Evolutionary conservation across 768 basidiomycete species (phyloP).

Genomic region (Pulveroboletus sp.): DNA sequence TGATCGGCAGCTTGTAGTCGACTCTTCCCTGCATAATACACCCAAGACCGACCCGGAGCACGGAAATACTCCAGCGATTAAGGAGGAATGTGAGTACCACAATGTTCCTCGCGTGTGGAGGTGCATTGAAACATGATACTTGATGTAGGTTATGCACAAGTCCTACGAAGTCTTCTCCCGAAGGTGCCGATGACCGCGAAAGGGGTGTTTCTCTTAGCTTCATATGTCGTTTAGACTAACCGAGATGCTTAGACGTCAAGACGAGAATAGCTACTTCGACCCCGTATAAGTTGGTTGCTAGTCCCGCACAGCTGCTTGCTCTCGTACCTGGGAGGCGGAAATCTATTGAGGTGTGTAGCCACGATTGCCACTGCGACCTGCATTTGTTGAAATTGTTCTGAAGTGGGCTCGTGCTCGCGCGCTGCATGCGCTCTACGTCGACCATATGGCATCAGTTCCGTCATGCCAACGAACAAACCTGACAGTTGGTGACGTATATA

Average conservation of each 20-base stretch:
- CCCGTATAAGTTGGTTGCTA: conserved; percentile 37
- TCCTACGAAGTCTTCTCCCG: conserved; percentile 35
- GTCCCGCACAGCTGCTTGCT: conserved; percentile 30
- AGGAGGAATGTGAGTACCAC: conserved; percentile 19
- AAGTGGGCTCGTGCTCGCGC: conserved; percentile 37
- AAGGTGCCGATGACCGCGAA: conserved; percentile 37
- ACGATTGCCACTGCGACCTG: not conserved
- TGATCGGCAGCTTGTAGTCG: conserved; percentile 17
- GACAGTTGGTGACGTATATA: conserved; percentile 38
- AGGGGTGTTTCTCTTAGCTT: too few relatives aligned
- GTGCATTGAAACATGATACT: not conserved
- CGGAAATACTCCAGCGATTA: not conserved
- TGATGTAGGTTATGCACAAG: conserved; percentile 30
- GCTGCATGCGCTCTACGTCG: conserved; percentile 36
- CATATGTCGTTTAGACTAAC: too few relatives aligned
- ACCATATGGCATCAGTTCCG: conserved; percentile 19
- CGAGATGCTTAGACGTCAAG: conserved; percentile 32
- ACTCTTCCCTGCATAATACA: not conserved
- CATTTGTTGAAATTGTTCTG: not conserved
- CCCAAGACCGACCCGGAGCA: not conserved
- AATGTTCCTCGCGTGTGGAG: not conserved
- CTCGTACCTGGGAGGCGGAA: conserved; percentile 42
- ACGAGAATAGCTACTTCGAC: conserved; percentile 24
- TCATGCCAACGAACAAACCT: conserved; percentile 23
- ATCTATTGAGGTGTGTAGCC: conserved; percentile 41